These are phyloP conservation scores for Pichia sp. DNA, from an alignment of 1,139 yeast genomes.

Conservation along the genomic window DNA sequence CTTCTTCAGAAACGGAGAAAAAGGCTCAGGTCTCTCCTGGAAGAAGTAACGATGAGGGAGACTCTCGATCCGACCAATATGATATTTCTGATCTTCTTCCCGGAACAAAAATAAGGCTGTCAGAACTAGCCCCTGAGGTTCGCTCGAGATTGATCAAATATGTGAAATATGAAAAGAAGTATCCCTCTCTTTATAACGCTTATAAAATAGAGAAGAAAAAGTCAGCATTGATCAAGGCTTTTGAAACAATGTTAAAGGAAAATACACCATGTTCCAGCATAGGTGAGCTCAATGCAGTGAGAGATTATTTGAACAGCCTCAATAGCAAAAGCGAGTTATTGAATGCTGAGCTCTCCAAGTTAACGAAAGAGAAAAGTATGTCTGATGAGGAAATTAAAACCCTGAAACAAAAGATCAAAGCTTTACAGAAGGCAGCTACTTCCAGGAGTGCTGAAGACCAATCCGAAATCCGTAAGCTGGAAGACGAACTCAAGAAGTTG, in stretches of 20 bases:
- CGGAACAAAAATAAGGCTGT: slow-evolving; percentile 29
- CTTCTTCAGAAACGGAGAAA: not conserved
- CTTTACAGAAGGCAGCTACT: slow-evolving; percentile 18
- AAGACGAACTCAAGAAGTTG: slow-evolving; percentile 5
- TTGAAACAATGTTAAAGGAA: slow-evolving; percentile 70
- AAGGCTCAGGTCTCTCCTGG: not conserved
- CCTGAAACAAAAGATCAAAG: slow-evolving; percentile 15
- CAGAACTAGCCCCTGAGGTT: slow-evolving; percentile 30
- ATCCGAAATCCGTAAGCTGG: slow-evolving; percentile 6
- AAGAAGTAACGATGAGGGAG: too few species aligned
- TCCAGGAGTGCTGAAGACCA: slow-evolving; percentile 16
- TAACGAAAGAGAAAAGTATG: slow-evolving; percentile 14
- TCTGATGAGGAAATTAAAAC: slow-evolving; percentile 19
- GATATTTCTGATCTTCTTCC: slow-evolving; percentile 21
- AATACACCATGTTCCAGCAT: slow-evolving; percentile 74
- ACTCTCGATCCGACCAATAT: too few species aligned
- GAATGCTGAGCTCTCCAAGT: slow-evolving; percentile 35
- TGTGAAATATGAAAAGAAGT: slow-evolving; percentile 82
- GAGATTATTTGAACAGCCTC: slow-evolving; percentile 62
- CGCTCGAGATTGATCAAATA: slow-evolving; percentile 66
- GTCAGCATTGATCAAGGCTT: slow-evolving; percentile 49
- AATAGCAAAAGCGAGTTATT: slow-evolving; percentile 55
- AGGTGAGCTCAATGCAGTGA: slow-evolving; percentile 61
- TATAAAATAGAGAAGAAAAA: slow-evolving; percentile 75
- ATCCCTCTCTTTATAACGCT: slow-evolving; percentile 76